These are phyloP conservation scores for Phaeosphaeria sp. DNA, from an alignment of 2,329 filamentous ascomycete genomes.

Conservation along the genomic window DNA sequence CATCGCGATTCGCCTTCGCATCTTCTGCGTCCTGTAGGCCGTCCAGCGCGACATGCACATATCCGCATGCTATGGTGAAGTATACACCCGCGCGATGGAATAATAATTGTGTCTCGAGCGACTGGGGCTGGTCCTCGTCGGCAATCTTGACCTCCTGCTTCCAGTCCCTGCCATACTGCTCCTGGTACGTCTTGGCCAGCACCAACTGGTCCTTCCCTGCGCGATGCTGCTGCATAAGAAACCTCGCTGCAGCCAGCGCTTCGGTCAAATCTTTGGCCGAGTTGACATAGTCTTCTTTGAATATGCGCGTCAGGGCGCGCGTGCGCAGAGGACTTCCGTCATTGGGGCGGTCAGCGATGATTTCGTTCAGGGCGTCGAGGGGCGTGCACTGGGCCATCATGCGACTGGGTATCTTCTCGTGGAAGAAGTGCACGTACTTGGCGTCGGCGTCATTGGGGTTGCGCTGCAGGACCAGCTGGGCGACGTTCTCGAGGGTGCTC, in stretches of 20 bases:
- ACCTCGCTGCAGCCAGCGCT: slow-evolving; percentile 65
- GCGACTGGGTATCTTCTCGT: slow-evolving; percentile 83
- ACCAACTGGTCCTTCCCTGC: slow-evolving; percentile 61
- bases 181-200: slow-evolving; percentile 54
- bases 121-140: slow-evolving; percentile 74
- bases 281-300: slow-evolving; percentile 76
- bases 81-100: slow-evolving; percentile 80
- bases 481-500: slow-evolving; percentile 78
- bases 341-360: slow-evolving; percentile 68
- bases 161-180: slow-evolving; percentile 53
- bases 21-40: slow-evolving; percentile 52
- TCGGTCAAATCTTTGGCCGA: slow-evolving; percentile 74
- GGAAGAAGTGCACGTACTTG: slow-evolving; percentile 90
- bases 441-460: slow-evolving; percentile 74
- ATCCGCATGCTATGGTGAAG: slow-evolving; percentile 72
- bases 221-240: slow-evolving; percentile 61
- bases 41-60: slow-evolving; percentile 66
- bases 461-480: slow-evolving; percentile 73
- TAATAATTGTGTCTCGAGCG: slow-evolving; percentile 75
- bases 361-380: slow-evolving; percentile 69
- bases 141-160: slow-evolving; percentile 60
- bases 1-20: slow-evolving; percentile 33
- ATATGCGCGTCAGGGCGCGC: slow-evolving; percentile 74
- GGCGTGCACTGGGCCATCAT: slow-evolving; percentile 76
- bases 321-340: slow-evolving; percentile 75